phyloP scores from a whole-genome alignment of 164 flowering plant genomes.

The Berberis vulgaris region DNA sequence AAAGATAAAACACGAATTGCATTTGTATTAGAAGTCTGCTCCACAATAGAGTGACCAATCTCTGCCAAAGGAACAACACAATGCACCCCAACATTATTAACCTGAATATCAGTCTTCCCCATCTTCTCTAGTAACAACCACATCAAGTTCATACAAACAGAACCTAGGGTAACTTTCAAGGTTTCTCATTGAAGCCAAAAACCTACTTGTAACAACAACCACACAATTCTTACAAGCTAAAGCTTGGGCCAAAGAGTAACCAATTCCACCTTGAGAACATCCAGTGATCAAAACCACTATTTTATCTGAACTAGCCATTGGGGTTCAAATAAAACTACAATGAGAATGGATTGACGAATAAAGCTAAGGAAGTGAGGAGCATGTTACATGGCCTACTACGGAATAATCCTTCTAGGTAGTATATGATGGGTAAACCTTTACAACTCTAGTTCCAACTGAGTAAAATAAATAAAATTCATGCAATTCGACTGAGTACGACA shows the following conservation, averaged over 20 bases:
- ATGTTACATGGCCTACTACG: too few species aligned
- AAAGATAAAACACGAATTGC: conserved; percentile 2
- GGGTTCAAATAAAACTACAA: not conserved
- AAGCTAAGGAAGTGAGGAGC: too few species aligned
- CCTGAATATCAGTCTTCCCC: conserved; percentile 67
- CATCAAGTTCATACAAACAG: conserved; percentile 61
- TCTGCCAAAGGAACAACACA: conserved; percentile 91
- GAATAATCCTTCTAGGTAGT: too few species aligned
- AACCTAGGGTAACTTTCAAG: conserved; percentile 42
- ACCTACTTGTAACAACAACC: conserved; percentile 75
- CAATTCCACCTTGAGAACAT: conserved; percentile 80
- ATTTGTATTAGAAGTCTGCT: conserved; percentile 63
- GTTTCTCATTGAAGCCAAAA: conserved; percentile 44
- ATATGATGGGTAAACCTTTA: too few species aligned
- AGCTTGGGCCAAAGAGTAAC: conserved; percentile 65
- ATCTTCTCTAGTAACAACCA: conserved; percentile 47
- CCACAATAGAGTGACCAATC: conserved; percentile 49
- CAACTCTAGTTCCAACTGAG: too few species aligned
- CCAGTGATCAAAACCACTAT: conserved; percentile 82
- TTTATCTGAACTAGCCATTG: conserved; percentile 9
- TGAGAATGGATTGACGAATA: too few species aligned
- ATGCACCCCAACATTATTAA: conserved; percentile 86
- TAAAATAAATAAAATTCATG: too few species aligned
- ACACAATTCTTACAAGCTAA: conserved; percentile 57
- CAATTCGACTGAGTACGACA: too few species aligned